Conservation (phyloP, 2,329 filamentous ascomycete genomes). For the Pseudocercospora crystallina region DNA sequence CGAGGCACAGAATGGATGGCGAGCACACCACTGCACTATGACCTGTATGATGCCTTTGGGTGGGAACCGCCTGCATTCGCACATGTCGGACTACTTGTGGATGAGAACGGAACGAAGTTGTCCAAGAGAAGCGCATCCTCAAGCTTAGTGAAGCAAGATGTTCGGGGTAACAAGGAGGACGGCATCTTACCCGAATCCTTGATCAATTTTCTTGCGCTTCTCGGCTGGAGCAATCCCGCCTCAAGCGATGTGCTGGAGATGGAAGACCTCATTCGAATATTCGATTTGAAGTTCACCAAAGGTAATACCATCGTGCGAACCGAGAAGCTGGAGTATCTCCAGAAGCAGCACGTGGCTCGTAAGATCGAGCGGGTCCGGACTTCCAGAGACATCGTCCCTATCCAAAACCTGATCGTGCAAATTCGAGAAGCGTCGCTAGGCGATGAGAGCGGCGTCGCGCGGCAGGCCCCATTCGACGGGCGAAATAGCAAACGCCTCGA, state of each 20-base stretch:
- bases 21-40: constrained; percentile 78
- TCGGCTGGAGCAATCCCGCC: constrained; percentile 75
- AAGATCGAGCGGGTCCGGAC: constrained; percentile 48
- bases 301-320: constrained; percentile 82
- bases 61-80: constrained; percentile 51
- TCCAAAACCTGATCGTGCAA: constrained; percentile 38
- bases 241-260: constrained; percentile 71
- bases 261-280: constrained; percentile 68
- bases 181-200: constrained; percentile 64
- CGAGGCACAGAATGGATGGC: constrained; percentile 96
- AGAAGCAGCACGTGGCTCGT: constrained; percentile 65
- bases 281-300: constrained; percentile 84
- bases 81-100: constrained; percentile 51
- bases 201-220: constrained; percentile 79
- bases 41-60: constrained; percentile 51
- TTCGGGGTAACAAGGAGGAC: constrained; percentile 57
- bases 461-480: constrained; percentile 12
- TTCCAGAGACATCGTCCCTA: constrained; percentile 30
- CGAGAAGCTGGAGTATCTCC: constrained; percentile 77
- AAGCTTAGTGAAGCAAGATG: constrained; percentile 53
- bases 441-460: constrained; percentile 26
- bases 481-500: constrained; percentile 29
- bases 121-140: constrained; percentile 70
- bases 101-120: constrained; percentile 50
- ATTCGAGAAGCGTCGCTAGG: not conserved